These are phyloP conservation scores for Ophiostoma piceae DNA, from an alignment of 2,329 filamentous ascomycete species.

Conservation along the genomic window DNA sequence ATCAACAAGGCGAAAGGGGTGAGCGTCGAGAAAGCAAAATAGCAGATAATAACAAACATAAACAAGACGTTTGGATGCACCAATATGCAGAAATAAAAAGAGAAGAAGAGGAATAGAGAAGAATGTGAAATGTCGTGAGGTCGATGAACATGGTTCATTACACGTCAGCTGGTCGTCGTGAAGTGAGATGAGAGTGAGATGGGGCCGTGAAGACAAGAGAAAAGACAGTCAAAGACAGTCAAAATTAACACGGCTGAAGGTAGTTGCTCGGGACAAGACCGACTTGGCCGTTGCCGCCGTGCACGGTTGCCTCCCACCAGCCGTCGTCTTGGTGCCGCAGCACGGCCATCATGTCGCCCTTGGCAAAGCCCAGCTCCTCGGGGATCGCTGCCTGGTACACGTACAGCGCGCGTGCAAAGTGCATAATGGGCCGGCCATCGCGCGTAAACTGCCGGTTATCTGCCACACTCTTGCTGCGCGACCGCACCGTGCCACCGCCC, in stretches of 20 bases:
- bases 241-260: constrained; percentile 47
- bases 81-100: neutral
- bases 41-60: neutral
- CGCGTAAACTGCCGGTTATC: constrained; percentile 78
- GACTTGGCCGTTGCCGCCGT: constrained; percentile 56
- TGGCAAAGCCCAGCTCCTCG: constrained; percentile 86
- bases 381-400: constrained; percentile 92
- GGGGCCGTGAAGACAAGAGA: neutral
- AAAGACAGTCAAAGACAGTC: neutral
- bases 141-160: neutral
- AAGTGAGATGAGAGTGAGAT: neutral
- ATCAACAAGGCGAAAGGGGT: neutral
- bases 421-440: constrained; percentile 81
- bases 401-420: constrained; percentile 91
- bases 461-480: constrained; percentile 79
- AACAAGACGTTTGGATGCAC: neutral
- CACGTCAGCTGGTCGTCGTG: neutral
- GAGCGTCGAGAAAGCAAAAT: neutral
- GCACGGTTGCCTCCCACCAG: constrained; percentile 98
- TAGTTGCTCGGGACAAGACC: constrained; percentile 67
- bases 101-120: neutral
- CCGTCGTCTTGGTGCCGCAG: constrained; percentile 91
- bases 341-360: constrained; percentile 86
- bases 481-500: constrained; percentile 39
- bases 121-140: neutral